Evolutionary conservation across 345 rosid genomes (phyloP), one percentile per base, ranked within the genome.

Genomic region (Gossypium stocksii): DNA sequence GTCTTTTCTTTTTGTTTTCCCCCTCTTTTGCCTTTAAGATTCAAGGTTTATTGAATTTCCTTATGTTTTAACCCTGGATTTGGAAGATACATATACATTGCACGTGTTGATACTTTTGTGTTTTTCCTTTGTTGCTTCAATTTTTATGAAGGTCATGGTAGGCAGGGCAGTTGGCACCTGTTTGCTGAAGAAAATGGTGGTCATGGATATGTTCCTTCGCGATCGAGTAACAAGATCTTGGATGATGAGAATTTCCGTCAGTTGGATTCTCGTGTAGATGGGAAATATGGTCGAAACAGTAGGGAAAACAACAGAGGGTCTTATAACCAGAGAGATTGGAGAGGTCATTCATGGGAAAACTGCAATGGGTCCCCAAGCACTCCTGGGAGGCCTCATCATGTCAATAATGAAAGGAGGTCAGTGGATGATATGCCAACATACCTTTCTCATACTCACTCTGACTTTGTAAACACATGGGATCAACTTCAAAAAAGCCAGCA

Each of bases 101-200:
- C 63, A 29, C 76, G 22, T 78, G 77, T 84, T 79, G 64, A 77
- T 86, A 70, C 23, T 79, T 20, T 83, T 65, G 27, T 79, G 25
- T 66, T 62, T 56, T 66, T 66, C 45, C 66, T 53, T 15, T 62
- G 66, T 74, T 78, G 78, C 70, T 82, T 76, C 16, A 82, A 77
- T 83, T 81, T 79, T 74, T 76, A 73, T 89, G 85, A 87, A 93
- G 98, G 95, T 88, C 90, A 95, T 79, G 91, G 87, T 83, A 93
- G 90, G 98, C 97, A 89, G 87, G 96, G 94, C 72, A 90, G 87
- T 46, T 90, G 93, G 85, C 89, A 89, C 83, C 61, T 80, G 79
- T 87, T 85, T 83, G 77, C 79, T 10, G 97, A 90, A 56, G 97
- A 93, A 71, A 70, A 70, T 52, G 73, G 84, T 80, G 85, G 89